Base-by-base conservation (phyloP, 2,329 filamentous ascomycete genomes). In the Sporothrix dimorphospora region DNA sequence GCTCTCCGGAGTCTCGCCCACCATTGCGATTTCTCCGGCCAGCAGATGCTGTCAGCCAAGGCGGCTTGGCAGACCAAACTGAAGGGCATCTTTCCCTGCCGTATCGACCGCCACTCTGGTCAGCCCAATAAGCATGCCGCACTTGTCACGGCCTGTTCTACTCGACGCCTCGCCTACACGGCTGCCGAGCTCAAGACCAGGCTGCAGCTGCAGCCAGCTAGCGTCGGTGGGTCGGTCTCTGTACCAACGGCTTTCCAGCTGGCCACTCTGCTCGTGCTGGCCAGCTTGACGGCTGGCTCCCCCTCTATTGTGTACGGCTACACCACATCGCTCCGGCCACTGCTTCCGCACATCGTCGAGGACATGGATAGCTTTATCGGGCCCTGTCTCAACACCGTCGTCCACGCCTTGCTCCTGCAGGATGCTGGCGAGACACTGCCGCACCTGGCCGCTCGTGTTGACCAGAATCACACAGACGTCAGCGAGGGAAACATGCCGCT, bases 401-500 rank as follows among this genome's bases (percentile, higher is more conserved):
- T 76, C n/a, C 74, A 77, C 12, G 71, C 74, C 1, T 27, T 75
- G 19, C 34, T 27, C 5, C 71, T 77, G 0, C 27, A 55, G 12
- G 71, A 69, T 27, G 66, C 8, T 7, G 21, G 24, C 9, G 75
- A 67, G 45, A 49, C 65, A 14, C 45, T 67, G 38, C 63, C 69
- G 4, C 42, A 72, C 2, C 47, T 77, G 11, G 71, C 74, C 14
- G 51, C 69, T 27, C 72, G 72, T 2, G 68, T 77, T n/a, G 68
- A 75, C 27, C 47, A 73, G 16, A 40, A 21, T 67, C 76, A 77
- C 30, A 5, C 38, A 0, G 72, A 63, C 19, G 72, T 71, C 59
- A 76, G 74, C 45, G 53, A 74, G 27, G 76, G 76, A 8, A 16
- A 30, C 2, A 77, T 77, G 76, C 75, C 76, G 11, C 73, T 77